Evolutionary conservation across 2,329 filamentous ascomycete genomes (phyloP).

Genomic region (Clarireedia homoeocarpa): DNA sequence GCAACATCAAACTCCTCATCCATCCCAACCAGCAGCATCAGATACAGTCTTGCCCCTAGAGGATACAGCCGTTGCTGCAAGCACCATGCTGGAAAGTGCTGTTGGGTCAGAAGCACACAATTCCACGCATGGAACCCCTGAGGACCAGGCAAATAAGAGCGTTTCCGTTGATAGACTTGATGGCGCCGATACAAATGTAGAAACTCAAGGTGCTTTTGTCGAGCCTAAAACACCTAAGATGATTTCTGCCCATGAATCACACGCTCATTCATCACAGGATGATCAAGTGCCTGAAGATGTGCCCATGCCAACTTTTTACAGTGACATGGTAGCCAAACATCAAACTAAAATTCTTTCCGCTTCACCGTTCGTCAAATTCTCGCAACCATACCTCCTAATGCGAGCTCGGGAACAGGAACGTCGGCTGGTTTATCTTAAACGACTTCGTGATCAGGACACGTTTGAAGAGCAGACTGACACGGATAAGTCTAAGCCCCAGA

Average conservation of each 20-base stretch:
- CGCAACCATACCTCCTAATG: slow-evolving; percentile 87
- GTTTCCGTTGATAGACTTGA: not conserved
- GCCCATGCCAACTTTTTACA: slow-evolving; percentile 86
- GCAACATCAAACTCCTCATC: slow-evolving; percentile 19
- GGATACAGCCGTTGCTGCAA: slow-evolving; percentile 20
- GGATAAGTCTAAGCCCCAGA: slow-evolving; percentile 57
- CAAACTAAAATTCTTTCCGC: slow-evolving; percentile 89
- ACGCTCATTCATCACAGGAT: slow-evolving; percentile 35
- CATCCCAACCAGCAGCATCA: slow-evolving; percentile 4
- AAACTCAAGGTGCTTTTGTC: not conserved
- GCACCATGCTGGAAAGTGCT: slow-evolving; percentile 21
- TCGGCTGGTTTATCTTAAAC: slow-evolving; percentile 71
- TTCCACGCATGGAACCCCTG: not conserved
- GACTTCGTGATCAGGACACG: slow-evolving; percentile 69
- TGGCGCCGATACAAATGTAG: not conserved
- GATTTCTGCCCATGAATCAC: slow-evolving; percentile 31
- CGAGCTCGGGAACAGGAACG: slow-evolving; percentile 86
- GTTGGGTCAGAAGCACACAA: slow-evolving; percentile 12
- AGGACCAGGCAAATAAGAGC: not conserved
- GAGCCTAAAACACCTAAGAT: slow-evolving; percentile 16
- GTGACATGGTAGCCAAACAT: slow-evolving; percentile 88
- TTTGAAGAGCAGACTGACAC: slow-evolving; percentile 46
- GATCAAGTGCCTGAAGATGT: slow-evolving; percentile 66
- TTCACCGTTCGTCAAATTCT: slow-evolving; percentile 93
- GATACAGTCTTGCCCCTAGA: slow-evolving; percentile 3